These are phyloP conservation scores for Cudoniella acicularis DNA, from an alignment of 495 filamentous ascomycete genomes.

Conservation along the genomic window DNA sequence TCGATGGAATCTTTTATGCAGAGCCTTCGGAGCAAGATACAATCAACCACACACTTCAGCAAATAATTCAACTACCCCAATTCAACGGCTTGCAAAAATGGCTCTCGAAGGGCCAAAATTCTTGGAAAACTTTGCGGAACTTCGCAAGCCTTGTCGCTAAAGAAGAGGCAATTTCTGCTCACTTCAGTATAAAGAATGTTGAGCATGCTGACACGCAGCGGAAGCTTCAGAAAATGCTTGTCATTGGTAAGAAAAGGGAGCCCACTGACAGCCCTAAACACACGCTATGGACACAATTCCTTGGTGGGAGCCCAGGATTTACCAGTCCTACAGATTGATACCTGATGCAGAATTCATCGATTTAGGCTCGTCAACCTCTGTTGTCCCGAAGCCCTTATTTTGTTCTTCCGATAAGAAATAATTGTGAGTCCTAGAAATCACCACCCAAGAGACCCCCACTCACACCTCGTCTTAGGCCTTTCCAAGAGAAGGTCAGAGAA, in stretches of 20 bases:
- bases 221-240: neutral
- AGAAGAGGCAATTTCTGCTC: conserved; percentile 7
- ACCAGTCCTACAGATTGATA: neutral
- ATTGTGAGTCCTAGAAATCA: no score
- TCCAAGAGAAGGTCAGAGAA: neutral
- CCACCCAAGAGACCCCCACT: neutral
- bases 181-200: neutral
- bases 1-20: conserved; percentile 1
- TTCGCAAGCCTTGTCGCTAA: conserved; percentile 14
- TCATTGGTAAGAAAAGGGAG: neutral
- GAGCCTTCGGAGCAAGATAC: conserved; percentile 3
- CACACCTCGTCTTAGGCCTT: neutral
- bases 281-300: neutral
- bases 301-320: neutral
- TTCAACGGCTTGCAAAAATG: neutral
- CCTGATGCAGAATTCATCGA: no score
- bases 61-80: conserved; percentile 2
- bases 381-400: no score
- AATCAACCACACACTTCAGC: conserved; percentile 6
- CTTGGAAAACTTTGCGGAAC: conserved; percentile 2
- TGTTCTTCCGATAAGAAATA: no score
- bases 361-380: no score
- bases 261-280: neutral
- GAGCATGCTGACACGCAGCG: neutral
- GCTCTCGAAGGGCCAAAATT: neutral